Percentiles rank a stretch among this genome's conserved stretches.
phyloP scores from a whole-genome alignment of 2,329 filamentous ascomycete species.

The Colletotrichum abscissum region DNA sequence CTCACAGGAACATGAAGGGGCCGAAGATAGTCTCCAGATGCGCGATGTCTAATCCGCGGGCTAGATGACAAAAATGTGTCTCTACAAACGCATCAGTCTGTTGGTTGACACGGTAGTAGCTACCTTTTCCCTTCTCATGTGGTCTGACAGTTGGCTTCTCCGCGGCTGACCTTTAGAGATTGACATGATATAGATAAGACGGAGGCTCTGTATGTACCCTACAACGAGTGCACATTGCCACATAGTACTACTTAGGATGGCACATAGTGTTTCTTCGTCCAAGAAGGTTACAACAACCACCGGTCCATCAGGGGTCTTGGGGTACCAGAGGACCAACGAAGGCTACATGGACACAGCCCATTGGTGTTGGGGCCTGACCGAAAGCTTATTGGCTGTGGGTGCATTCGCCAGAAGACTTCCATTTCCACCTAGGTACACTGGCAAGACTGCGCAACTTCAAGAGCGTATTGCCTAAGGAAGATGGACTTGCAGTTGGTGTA shows the following conservation, averaged over 20 bases:
- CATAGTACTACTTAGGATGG: neutral
- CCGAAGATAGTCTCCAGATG: neutral
- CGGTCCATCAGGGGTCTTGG: neutral
- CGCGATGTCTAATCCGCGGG: neutral
- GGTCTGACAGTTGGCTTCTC: too few relatives aligned
- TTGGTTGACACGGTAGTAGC: neutral
- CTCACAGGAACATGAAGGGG: neutral
- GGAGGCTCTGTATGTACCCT: too few relatives aligned
- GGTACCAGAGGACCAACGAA: constrained; percentile 18
- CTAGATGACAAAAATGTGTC: neutral
- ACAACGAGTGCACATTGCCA: too few relatives aligned
- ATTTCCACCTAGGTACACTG: neutral
- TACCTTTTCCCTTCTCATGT: neutral
- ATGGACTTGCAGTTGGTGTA: neutral
- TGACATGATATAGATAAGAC: too few relatives aligned
- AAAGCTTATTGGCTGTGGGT: neutral
- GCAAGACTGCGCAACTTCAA: neutral
- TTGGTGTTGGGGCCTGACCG: neutral
- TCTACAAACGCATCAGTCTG: neutral
- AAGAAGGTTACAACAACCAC: constrained; percentile 3
- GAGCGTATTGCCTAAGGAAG: too few relatives aligned
- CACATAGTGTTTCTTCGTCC: neutral
- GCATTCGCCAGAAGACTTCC: neutral
- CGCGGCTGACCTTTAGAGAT: too few relatives aligned
- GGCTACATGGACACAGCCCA: constrained; percentile 1